phyloP scores from a whole-genome alignment of 306 rosid species.

The Cucumis hystrix region DNA sequence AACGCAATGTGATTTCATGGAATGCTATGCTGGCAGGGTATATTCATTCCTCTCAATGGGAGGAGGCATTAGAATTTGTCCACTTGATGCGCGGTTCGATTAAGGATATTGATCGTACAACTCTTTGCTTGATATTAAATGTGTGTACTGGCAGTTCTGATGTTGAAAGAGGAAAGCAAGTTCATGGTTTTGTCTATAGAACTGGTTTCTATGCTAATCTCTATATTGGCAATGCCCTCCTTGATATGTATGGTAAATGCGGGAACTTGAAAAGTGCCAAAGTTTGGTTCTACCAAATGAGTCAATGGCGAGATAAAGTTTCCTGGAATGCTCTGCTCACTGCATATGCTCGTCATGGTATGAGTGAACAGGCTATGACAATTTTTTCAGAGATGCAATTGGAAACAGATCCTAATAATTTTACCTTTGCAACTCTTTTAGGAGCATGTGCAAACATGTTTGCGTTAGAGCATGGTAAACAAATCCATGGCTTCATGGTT shows the following conservation, averaged over 20 bases:
- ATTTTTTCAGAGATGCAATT: slow-evolving; percentile 54
- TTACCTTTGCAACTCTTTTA: slow-evolving; percentile 45
- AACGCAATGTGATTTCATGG: slow-evolving; percentile 61
- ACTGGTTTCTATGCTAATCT: slow-evolving; percentile 28
- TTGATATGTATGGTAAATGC: slow-evolving; percentile 76
- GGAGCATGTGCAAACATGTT: slow-evolving; percentile 54
- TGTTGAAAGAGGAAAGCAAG: slow-evolving; percentile 48
- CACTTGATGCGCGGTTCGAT: slow-evolving; percentile 27
- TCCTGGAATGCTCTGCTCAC: slow-evolving; percentile 63
- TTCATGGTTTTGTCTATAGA: slow-evolving; percentile 51
- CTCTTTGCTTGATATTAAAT: slow-evolving; percentile 45
- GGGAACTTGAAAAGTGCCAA: slow-evolving; percentile 47
- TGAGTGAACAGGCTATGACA: slow-evolving; percentile 41
- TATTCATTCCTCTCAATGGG: slow-evolving; percentile 24
- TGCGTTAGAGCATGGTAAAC: slow-evolving; percentile 40
- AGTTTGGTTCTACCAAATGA: slow-evolving; percentile 48
- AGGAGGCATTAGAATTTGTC: slow-evolving; percentile 37
- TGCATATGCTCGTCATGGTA: slow-evolving; percentile 33
- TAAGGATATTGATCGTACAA: slow-evolving; percentile 31
- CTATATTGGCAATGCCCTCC: slow-evolving; percentile 51
- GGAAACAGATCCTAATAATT: slow-evolving; percentile 41
- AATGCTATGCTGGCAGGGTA: slow-evolving; percentile 74
- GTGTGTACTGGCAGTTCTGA: slow-evolving; percentile 36
- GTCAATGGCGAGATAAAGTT: slow-evolving; percentile 41
- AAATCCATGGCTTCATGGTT: slow-evolving; percentile 62